These are phyloP conservation scores for Leccinum pellstonianum DNA, from an alignment of 768 basidiomycete species.

Conservation along the genomic window DNA sequence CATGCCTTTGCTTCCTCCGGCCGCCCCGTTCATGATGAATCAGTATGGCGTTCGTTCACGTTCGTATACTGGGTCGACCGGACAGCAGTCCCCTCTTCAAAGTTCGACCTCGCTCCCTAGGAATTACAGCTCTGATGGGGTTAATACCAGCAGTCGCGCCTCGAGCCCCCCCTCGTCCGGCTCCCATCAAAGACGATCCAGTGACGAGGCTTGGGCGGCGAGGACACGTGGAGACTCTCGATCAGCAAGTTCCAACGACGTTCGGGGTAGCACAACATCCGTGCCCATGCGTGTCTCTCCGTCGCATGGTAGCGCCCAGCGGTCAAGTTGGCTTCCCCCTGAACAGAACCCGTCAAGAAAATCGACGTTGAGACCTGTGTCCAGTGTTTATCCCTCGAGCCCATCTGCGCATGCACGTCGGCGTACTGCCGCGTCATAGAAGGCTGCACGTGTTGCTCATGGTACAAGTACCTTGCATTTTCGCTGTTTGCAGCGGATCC, in stretches of 20 bases:
- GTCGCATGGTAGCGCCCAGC: slow-evolving; percentile 16
- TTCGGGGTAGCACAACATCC: slow-evolving; percentile 13
- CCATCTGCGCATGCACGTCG: slow-evolving; percentile 16
- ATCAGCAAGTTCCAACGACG: slow-evolving; percentile 18
- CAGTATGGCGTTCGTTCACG: slow-evolving; percentile 46
- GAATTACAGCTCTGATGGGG: slow-evolving; percentile 28
- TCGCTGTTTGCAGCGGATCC: slow-evolving; percentile 10
- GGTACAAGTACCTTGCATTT: slow-evolving; percentile 8
- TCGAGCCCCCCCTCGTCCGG: slow-evolving; percentile 21
- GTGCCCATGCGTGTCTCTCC: slow-evolving; percentile 8
- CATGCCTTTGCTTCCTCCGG: slow-evolving; percentile 69
- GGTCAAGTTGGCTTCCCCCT: slow-evolving; percentile 26
- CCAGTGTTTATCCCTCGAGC: slow-evolving; percentile 13
- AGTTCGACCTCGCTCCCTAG: slow-evolving; percentile 20
- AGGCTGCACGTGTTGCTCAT: neutral
- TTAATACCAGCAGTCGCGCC: slow-evolving; percentile 16
- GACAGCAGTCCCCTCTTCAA: slow-evolving; percentile 30
- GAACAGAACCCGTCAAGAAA: slow-evolving; percentile 16
- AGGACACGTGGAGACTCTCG: slow-evolving; percentile 14
- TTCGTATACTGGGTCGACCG: slow-evolving; percentile 30
- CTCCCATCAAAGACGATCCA: slow-evolving; percentile 31
- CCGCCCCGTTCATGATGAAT: slow-evolving; percentile 74
- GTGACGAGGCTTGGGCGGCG: slow-evolving; percentile 28
- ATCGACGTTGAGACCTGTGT: slow-evolving; percentile 18
- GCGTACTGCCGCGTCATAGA: slow-evolving; percentile 24